Conservation (phyloP, 768 basidiomycete genomes). For the Lentinula lateritia region DNA sequence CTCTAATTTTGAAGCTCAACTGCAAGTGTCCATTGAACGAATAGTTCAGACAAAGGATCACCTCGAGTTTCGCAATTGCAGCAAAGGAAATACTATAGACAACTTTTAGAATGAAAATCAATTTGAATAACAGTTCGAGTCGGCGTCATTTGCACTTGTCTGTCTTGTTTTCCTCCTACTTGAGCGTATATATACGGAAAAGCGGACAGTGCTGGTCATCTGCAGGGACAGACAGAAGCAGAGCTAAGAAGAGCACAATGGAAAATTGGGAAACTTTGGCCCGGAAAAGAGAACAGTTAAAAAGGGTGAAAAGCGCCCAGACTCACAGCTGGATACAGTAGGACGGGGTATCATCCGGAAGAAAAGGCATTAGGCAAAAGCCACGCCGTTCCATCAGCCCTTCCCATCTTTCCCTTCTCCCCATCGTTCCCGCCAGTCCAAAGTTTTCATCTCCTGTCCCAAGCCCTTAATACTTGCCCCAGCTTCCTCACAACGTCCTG, state of each 20-base stretch:
- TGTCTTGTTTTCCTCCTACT: background rate
- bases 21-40: too few relatives aligned
- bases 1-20: too few relatives aligned
- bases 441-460: background rate
- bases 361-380: conserved; percentile 1
- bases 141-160: background rate
- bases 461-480: background rate
- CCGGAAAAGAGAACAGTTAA: background rate
- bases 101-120: background rate
- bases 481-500: background rate
- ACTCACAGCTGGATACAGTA: background rate
- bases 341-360: conserved; percentile 1
- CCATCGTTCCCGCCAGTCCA: background rate
- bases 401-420: conserved; percentile 10
- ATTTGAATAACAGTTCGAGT: background rate
- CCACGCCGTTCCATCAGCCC: background rate
- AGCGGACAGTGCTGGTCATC: background rate
- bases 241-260: background rate
- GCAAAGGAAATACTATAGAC: too few relatives aligned
- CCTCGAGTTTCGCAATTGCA: too few relatives aligned
- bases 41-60: too few relatives aligned
- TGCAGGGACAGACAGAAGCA: background rate
- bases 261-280: background rate
- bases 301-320: background rate
- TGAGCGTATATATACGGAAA: background rate